Base-by-base conservation (phyloP, 2,329 filamentous ascomycete genomes). In the Drechslerella dactyloides region DNA sequence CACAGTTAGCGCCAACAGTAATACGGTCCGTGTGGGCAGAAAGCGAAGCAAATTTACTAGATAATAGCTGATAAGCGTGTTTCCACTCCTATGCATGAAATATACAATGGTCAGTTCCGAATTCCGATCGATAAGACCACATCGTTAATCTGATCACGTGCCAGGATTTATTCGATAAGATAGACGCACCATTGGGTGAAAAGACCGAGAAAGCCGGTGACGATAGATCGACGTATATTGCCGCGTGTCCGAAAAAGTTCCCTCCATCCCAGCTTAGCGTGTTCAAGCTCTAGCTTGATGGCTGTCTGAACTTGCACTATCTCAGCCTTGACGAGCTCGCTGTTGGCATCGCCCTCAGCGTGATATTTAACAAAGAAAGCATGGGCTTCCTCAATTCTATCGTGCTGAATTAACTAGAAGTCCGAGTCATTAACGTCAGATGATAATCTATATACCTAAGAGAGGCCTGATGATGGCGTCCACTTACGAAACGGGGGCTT, bases 231-330 rank as follows among this genome's bases (percentile, higher is more conserved):
- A 24, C 79, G 78, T 35, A 82, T 81, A 78, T 84, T 84, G 15
- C 83, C 74, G 2, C 62, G 13, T 0, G 75, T 68, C 1, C 61
- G 76, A 58, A 76, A 75, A 48, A 74, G 74, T 61, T 76, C 69
- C 35, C 63, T 64, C 85, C 85, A 87, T 4, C 82, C 83, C 68
- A 80, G 79, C 66, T 83, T 83, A 1, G 84, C 82, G 51, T 82
- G 78, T 70, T 87, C 84, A 60, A 83, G 78, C 76, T 87, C 85
- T 0, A 85, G 75, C 30, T 82, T 81, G 75, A 87, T 83, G 0
- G 85, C 85, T 2, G 82, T 81, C 55, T 83, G 80, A 74, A 89
- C 88, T 77, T 88, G 85, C 0, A 82, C 82, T 75, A 87, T 84
- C 75, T 89, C 86, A 7, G 84, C 85, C 57, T 82, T 81, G 24